Evolutionary conservation across 441 rosid genomes (phyloP).

Genomic region (Theobroma grandiflorum): DNA sequence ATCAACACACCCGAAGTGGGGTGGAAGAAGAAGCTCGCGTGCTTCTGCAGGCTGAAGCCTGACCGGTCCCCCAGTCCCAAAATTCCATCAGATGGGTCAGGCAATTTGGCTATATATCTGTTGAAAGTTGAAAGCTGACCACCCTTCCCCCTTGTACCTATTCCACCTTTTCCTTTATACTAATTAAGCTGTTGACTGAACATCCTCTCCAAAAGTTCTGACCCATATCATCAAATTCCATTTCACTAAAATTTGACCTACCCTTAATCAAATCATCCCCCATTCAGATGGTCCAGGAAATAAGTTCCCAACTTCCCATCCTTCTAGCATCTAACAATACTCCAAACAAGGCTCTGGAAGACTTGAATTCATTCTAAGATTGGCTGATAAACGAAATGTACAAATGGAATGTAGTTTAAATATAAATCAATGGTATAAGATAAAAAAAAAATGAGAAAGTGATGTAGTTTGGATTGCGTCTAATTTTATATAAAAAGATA

Average conservation of each 20-base stretch:
- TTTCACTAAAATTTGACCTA: constrained; percentile 14
- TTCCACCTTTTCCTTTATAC: background rate
- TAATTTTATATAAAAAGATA: background rate
- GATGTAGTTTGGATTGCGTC: background rate
- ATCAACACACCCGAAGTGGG: background rate
- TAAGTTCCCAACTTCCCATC: background rate
- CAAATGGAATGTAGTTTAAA: too few relatives aligned
- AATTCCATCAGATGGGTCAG: constrained; percentile 22
- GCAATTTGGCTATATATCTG: background rate
- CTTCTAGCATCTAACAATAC: background rate
- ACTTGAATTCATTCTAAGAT: too few relatives aligned
- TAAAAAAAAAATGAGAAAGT: background rate
- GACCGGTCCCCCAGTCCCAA: constrained; percentile 22
- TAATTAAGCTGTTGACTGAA: constrained; percentile 18
- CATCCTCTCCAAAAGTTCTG: background rate
- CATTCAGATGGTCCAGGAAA: background rate
- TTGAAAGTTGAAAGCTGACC: background rate
- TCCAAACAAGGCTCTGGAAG: too few relatives aligned
- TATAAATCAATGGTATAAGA: background rate
- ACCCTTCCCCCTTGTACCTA: background rate
- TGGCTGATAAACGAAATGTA: too few relatives aligned
- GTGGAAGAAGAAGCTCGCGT: constrained; percentile 38
- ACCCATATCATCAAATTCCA: background rate
- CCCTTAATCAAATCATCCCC: background rate
- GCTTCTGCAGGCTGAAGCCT: constrained; percentile 45